These are phyloP conservation scores for Cyanophora paradoxa DNA, from an alignment of 78 protist species.

Conservation along the genomic window DNA sequence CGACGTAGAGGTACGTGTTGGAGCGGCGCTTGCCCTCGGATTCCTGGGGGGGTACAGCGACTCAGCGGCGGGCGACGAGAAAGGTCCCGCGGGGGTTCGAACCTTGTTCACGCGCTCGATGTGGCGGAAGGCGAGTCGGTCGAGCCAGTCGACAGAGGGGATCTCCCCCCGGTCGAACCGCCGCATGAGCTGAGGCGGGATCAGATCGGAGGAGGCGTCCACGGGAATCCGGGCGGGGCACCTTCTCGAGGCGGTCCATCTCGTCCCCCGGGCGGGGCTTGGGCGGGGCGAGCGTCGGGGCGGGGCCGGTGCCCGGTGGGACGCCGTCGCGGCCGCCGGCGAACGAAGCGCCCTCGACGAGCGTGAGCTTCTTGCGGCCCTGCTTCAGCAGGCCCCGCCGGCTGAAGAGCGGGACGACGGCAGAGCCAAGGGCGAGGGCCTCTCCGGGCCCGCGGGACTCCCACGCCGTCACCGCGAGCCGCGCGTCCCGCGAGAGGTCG, in stretches of 20 bases:
- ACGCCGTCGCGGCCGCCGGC: neutral
- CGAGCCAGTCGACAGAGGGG: neutral
- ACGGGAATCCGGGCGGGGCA: too few species aligned
- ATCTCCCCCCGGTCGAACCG: neutral
- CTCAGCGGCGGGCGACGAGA: too few species aligned
- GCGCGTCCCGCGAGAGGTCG: conserved; percentile 10
- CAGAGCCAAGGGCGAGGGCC: neutral
- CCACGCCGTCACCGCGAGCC: neutral
- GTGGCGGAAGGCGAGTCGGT: neutral
- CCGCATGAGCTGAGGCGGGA: too few species aligned
- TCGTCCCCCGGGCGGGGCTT: neutral
- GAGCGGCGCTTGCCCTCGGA: neutral
- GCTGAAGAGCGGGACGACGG: neutral
- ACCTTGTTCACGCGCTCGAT: neutral
- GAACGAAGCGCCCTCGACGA: neutral
- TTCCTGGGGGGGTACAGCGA: neutral
- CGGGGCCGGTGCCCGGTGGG: too few species aligned
- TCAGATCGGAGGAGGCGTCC: too few species aligned
- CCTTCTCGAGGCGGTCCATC: neutral
- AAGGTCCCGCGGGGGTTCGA: too few species aligned
- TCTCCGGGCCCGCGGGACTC: neutral
- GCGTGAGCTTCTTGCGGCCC: neutral
- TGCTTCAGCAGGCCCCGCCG: neutral
- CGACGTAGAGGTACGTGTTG: neutral
- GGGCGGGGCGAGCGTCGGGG: neutral